Conservation (phyloP, 345 rosid genomes). For the Combretum micranthum region DNA sequence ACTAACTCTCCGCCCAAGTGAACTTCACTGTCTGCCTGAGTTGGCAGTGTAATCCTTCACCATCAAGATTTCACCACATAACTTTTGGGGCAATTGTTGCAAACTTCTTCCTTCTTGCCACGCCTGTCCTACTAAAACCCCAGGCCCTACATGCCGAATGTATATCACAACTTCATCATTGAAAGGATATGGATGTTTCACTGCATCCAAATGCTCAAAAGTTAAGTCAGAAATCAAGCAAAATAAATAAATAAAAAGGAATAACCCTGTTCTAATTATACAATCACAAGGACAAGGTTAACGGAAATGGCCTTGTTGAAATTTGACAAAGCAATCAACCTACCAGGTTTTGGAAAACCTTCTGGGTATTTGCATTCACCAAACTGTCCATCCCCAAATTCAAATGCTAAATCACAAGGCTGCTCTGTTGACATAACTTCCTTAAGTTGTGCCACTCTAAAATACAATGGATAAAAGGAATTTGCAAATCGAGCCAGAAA, state of each 20-base stretch:
- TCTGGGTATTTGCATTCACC: constrained; percentile 41
- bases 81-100: constrained; percentile 59
- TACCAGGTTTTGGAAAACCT: constrained; percentile 72
- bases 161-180: constrained; percentile 53
- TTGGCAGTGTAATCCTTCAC: constrained; percentile 41
- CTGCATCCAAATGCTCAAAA: constrained; percentile 28
- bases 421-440: constrained; percentile 88
- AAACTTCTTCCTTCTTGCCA: constrained; percentile 86
- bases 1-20: not conserved
- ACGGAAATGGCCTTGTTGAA: not conserved
- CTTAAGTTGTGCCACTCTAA: constrained; percentile 38
- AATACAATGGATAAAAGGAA: constrained; percentile 54
- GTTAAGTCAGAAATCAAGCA: too few species aligned
- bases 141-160: constrained; percentile 69
- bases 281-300: not conserved
- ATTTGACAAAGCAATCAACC: constrained; percentile 11
- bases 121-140: constrained; percentile 70
- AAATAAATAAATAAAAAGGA: too few species aligned
- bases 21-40: constrained; percentile 8
- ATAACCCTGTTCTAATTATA: too few species aligned
- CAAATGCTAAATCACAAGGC: constrained; percentile 76
- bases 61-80: constrained; percentile 65
- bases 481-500: constrained; percentile 32
- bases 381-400: constrained; percentile 61
- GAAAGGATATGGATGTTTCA: constrained; percentile 67